A percentile compares a stretch with the other conserved stretches of the same genome.
Evolutionary conservation across 148 eudicot species (phyloP).

Genomic region (Dianthus caryophyllus): DNA sequence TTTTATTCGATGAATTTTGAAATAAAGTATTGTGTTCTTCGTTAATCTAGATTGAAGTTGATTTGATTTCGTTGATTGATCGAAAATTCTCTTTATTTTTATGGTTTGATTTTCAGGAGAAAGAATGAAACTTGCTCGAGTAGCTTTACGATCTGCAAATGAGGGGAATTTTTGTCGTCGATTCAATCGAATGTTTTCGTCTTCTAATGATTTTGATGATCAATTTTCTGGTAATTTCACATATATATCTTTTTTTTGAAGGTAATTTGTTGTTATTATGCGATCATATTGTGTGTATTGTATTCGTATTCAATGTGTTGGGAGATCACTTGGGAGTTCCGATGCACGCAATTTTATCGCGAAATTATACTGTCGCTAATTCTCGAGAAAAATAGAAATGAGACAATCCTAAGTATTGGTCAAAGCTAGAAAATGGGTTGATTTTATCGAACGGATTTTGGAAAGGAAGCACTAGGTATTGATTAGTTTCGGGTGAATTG

Average conservation of each 20-base stretch:
- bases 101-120: constrained; percentile 11
- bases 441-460: neutral
- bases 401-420: no score
- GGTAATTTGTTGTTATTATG: neutral
- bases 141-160: constrained; percentile 19
- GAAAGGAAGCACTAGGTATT: neutral
- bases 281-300: neutral
- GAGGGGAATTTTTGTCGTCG: constrained; percentile 19
- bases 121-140: constrained; percentile 21
- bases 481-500: neutral
- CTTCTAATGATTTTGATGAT: neutral
- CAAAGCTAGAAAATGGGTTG: no score
- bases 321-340: neutral
- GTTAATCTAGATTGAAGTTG: no score
- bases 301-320: neutral
- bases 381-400: no score
- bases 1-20: no score
- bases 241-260: neutral
- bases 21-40: no score
- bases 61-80: no score
- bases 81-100: no score
- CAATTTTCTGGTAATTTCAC: constrained; percentile 6
- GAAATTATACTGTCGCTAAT: no score
- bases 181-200: constrained; percentile 8
- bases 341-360: neutral